Evolutionary conservation across 208 protist genomes (phyloP), one percentile per base, ranked within the genome.

Genomic region (Wallacemonas sp.): DNA sequence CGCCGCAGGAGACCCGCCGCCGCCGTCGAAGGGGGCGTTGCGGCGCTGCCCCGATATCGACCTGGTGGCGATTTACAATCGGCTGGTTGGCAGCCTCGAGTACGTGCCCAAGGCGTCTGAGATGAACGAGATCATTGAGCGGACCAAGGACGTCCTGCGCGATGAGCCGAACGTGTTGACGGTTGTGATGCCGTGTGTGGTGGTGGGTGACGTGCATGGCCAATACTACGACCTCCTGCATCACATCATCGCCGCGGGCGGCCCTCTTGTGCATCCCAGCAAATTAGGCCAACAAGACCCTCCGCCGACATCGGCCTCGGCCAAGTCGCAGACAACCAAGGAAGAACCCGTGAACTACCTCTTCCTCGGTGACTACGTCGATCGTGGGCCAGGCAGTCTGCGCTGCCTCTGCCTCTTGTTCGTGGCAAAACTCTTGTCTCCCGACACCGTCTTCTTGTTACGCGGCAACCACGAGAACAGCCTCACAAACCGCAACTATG

Each of bases 361-460:
- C 1, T 99, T 99, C 79, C 84, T 99, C 0, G 99, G 98, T 12
- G 98, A 99, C 72, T 99, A 99, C 75, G 98, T 99, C 4, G 99
- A 99, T 70, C 94, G 98, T 72, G 99, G 99, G 11, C 88, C 97
- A 42, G 89, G 98, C 49, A 96, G 84, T 34, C 78, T 99, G 17
- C 97, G 98, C 70, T 98, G 97, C 22, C 60, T 97, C n/a, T 82
- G 76, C 24, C 68, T 98, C 21, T 84, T 98, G 17, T 93, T 98
- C 45, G 91, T 96, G 9, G 98, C 98, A 61, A 99, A 99, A 76
- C 82, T 99, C 62, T 89, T 98, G 42, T 98, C 98, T 49, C 98
- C 98, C 17, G 81, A 98, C 45, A 98, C 97, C 54, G 98, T 99
- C 60, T 99, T 99, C 70, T 84, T 99, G 24, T 80, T 99, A 3